A percentile compares a stretch with the other conserved stretches of the same genome.
Evolutionary conservation across 345 rosid genomes (phyloP).

Genomic region (Populus simonii): DNA sequence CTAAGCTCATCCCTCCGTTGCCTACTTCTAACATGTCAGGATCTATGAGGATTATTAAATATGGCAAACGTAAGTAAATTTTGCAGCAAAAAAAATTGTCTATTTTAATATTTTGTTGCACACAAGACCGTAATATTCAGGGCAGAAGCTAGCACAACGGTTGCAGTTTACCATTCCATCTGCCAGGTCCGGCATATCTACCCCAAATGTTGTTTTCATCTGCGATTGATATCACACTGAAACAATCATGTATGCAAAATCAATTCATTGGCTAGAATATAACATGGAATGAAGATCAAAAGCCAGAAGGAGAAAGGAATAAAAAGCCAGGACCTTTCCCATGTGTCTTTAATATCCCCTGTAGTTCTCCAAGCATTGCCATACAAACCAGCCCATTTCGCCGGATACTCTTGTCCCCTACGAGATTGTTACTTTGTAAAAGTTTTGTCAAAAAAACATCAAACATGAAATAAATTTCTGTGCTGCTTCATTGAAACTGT

Average conservation of each 20-base stretch:
- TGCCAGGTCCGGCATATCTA: constrained; percentile 24
- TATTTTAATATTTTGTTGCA: neutral
- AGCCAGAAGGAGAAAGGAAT: neutral
- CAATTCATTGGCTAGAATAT: neutral
- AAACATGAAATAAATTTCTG: neutral
- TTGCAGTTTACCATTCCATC: constrained; percentile 29
- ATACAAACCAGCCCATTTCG: constrained; percentile 23
- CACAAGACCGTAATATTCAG: neutral
- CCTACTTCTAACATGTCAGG: constrained; percentile 36
- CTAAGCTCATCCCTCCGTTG: constrained; percentile 25
- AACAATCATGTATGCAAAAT: neutral
- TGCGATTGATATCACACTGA: constrained; percentile 13
- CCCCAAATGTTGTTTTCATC: constrained; percentile 27
- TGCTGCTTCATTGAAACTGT: neutral
- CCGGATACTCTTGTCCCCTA: constrained; percentile 28
- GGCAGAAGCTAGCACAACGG: neutral
- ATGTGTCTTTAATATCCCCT: constrained; percentile 25
- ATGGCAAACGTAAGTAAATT: too few species aligned
- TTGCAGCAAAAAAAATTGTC: too few species aligned
- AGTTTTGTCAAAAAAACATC: neutral
- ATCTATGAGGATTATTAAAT: constrained; percentile 3
- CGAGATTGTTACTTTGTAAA: neutral
- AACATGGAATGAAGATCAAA: neutral
- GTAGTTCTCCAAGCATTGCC: constrained; percentile 34
- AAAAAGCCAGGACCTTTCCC: constrained; percentile 11